Conservation (phyloP, 1,139 yeast species). For the Komagataea norvegica region DNA sequence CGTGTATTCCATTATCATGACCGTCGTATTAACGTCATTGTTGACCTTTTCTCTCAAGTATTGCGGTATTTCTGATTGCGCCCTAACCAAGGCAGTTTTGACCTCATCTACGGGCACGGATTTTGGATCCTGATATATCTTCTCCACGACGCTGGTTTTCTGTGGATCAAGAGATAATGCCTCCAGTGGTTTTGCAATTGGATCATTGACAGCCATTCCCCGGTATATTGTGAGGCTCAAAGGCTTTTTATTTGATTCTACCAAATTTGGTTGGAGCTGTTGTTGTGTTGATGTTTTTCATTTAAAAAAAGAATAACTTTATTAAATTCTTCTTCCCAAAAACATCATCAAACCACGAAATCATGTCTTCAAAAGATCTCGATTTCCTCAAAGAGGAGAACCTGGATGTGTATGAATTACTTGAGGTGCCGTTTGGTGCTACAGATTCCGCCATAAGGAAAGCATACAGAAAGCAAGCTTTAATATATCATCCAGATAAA, state of each 20-base stretch:
- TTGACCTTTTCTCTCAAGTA: constrained; percentile 3
- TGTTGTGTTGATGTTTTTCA: no score
- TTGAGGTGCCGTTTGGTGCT: constrained; percentile 63
- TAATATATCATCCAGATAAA: constrained; percentile 87
- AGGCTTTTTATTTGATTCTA: no score
- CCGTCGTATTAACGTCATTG: constrained; percentile 4
- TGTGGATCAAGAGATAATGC: no score
- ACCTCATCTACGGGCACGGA: neutral
- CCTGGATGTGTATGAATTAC: constrained; percentile 53
- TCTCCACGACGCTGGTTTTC: no score
- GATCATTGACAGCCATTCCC: no score
- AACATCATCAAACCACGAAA: neutral
- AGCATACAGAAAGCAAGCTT: constrained; percentile 82
- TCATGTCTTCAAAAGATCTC: constrained; percentile 18
- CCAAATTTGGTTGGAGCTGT: no score
- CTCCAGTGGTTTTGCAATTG: no score
- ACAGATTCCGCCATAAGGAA: constrained; percentile 68
- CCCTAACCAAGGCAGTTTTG: neutral
- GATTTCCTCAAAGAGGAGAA: constrained; percentile 15
- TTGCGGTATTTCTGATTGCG: constrained; percentile 1
- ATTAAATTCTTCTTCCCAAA: no score
- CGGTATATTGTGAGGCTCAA: no score
- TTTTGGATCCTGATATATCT: constrained; percentile 2
- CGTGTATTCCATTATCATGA: constrained; percentile 6
- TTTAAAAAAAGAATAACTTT: no score